A percentile compares a stretch with the other conserved stretches of the same genome.
These are phyloP conservation scores for Gossypioides kirkii DNA, from an alignment of 345 rosid species.

Conservation along the genomic window DNA sequence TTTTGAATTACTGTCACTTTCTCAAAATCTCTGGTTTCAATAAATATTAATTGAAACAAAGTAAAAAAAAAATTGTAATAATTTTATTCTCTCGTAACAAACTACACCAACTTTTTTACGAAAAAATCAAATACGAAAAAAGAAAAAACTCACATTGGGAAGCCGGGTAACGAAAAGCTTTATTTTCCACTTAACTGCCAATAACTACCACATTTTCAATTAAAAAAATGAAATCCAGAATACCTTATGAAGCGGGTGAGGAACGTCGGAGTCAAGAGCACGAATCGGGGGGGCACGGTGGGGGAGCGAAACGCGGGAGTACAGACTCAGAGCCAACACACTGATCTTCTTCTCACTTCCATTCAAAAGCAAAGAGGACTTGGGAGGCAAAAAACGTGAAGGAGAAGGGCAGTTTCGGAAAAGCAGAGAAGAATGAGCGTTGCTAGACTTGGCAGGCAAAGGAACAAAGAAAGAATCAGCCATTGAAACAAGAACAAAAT, in stretches of 20 bases:
- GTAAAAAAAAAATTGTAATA: not conserved
- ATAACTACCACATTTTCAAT: not conserved
- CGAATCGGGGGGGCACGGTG: slow-evolving; percentile 33
- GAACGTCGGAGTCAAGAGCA: slow-evolving; percentile 52
- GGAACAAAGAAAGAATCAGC: slow-evolving; percentile 25
- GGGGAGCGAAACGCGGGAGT: slow-evolving; percentile 30
- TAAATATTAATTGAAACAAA: not conserved
- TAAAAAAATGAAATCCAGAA: not conserved
- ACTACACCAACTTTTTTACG: too few relatives aligned
- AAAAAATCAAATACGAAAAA: not conserved
- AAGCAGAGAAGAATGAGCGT: slow-evolving; percentile 8
- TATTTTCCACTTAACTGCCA: not conserved
- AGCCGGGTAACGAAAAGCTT: not conserved
- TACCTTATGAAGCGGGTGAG: slow-evolving; percentile 51
- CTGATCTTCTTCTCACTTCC: not conserved
- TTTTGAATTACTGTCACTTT: too few relatives aligned
- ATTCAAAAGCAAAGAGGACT: slow-evolving; percentile 13
- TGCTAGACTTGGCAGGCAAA: slow-evolving; percentile 11
- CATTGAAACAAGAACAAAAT: slow-evolving; percentile 22
- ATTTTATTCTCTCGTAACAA: not conserved
- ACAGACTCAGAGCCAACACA: slow-evolving; percentile 16
- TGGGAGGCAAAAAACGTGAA: slow-evolving; percentile 15
- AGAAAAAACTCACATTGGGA: not conserved
- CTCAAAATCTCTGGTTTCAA: too few relatives aligned
- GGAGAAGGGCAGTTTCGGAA: slow-evolving; percentile 13